Evolutionary conservation across 1,284 basidiomycete genomes (phyloP).

Genomic region (Tilletia horrida): DNA sequence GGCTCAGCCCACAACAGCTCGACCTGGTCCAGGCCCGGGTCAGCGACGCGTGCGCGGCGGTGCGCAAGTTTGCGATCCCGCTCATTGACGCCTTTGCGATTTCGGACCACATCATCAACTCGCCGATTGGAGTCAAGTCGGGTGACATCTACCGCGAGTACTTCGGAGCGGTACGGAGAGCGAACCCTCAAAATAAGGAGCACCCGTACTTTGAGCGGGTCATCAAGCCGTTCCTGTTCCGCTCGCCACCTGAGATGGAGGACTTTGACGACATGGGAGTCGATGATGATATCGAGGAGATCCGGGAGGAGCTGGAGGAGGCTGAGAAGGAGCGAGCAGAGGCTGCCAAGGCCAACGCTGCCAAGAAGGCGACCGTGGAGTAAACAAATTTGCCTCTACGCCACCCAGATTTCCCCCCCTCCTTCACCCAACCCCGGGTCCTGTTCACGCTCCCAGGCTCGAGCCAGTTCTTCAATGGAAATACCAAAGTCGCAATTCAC

Average conservation of each 20-base stretch:
- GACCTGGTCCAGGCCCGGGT: conserved; percentile 58
- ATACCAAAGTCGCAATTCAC: too few species aligned
- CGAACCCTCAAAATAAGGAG: conserved; percentile 52
- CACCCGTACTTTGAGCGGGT: conserved; percentile 62
- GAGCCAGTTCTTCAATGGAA: too few species aligned
- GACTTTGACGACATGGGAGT: conserved; percentile 57
- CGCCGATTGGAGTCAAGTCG: conserved; percentile 58
- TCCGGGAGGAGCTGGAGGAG: conserved; percentile 49
- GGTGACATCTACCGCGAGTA: conserved; percentile 53
- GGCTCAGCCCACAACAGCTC: conserved; percentile 57
- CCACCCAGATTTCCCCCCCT: too few species aligned
- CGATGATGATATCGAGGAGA: conserved; percentile 58
- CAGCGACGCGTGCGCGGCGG: conserved; percentile 58
- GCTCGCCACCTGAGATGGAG: conserved; percentile 56
- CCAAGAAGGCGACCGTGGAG: conserved; percentile 15
- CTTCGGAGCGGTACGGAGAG: conserved; percentile 46
- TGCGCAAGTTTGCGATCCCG: conserved; percentile 59
- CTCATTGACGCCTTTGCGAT: conserved; percentile 61
- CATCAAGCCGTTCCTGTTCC: conserved; percentile 61
- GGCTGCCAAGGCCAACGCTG: conserved; percentile 20
- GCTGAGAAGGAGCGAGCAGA: conserved; percentile 33
- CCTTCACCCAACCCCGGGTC: too few species aligned
- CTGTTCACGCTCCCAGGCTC: too few species aligned
- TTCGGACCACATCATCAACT: conserved; percentile 63
- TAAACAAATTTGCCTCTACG: background rate